Percentiles rank a stretch among this genome's conserved stretches.
Conservation (phyloP, 106 monocot species). For the Allium cepa region DNA sequence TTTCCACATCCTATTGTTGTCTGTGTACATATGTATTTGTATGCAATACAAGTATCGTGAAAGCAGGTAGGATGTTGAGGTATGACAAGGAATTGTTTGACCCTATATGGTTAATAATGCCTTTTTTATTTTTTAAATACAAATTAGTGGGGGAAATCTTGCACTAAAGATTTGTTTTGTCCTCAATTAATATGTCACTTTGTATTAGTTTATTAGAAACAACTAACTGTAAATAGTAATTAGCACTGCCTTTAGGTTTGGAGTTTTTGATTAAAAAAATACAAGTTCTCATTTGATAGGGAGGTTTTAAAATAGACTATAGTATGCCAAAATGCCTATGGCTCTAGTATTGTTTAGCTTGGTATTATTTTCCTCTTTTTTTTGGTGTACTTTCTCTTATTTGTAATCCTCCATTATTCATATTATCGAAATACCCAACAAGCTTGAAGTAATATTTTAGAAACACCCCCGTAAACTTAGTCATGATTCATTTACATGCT, state of each 20-base stretch:
- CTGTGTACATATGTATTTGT: background rate
- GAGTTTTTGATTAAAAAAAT: background rate
- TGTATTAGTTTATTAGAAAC: slow-evolving; percentile 1
- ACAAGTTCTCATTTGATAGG: background rate
- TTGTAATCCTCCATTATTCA: no score
- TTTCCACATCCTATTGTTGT: background rate
- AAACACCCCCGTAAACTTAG: no score
- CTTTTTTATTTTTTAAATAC: background rate
- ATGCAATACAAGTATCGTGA: background rate
- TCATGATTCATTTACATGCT: no score
- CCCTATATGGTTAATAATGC: background rate
- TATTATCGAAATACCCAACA: no score
- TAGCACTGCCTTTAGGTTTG: background rate
- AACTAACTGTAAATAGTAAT: background rate
- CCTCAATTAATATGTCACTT: background rate
- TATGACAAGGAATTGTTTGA: slow-evolving; percentile 3
- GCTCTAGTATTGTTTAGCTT: background rate
- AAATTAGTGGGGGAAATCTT: background rate
- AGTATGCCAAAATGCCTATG: background rate
- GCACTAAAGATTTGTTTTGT: background rate
- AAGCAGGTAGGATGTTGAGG: slow-evolving; percentile 1
- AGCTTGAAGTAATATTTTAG: no score
- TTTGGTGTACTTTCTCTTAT: background rate
- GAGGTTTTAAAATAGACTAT: background rate
- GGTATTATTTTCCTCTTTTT: background rate